Base-by-base conservation (phyloP, 176 grass and related monocot genomes). In the Luzula sylvatica region DNA sequence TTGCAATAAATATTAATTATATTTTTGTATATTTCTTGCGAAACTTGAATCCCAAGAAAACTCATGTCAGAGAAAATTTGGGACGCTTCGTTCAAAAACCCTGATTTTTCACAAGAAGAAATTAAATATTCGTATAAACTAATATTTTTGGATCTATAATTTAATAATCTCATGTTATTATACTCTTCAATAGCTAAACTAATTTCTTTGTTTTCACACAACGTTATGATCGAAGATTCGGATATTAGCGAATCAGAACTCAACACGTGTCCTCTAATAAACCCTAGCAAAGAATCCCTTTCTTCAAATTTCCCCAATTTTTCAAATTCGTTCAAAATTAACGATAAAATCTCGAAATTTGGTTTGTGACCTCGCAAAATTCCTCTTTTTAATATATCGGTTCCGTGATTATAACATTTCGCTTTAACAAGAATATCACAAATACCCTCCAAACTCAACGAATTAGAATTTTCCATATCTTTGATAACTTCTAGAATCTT, bases 31-130 rank as follows among this genome's bases (percentile, higher is more conserved):
- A 78, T 76, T 38, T 49, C 72, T 72, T 70, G 53, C 26, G 89
- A 85, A 76, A 80, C 66, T 38, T 73, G 57, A 28, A 88, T 56
- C 14, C 83, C 70, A 38, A 82, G 20, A 66, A 95, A 82, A 60
- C 65, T 67, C 89, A 95, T 88, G 56, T 95, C 77, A 5, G 76
- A 88, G 69, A 81, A 88, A 32, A 88, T 55, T 39, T 95, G 89
- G 76, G 70, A 88, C 44, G 74, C 80, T 75, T 88, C 76, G 30
- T 58, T 29, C 30, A 73, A 78, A 2, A 95, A 73, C 48, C 68
- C 80, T 75, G 73, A 53, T 50, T 79, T 73, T 17, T 73, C 70
- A 51, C 79, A 83, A 61, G 76, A 79, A 54, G 70, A 73, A 58
- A 95, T 88, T 53, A 95, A 59, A 54, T 66, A 58, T 48, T 88